Conservation (phyloP, 2,329 filamentous ascomycete genomes). For the Aspergillus sp. region DNA sequence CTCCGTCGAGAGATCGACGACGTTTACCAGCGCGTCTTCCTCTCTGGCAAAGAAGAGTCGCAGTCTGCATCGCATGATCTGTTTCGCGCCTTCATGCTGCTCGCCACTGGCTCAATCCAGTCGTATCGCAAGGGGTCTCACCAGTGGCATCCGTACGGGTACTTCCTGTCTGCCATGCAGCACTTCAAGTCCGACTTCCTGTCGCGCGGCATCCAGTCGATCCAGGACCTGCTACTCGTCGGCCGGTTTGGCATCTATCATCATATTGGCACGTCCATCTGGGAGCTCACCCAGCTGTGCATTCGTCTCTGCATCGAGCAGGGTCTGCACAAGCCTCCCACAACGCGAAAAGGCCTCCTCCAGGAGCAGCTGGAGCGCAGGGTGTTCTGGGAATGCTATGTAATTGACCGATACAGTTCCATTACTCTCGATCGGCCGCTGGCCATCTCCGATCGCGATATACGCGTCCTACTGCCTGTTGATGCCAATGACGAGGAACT, state of each 20-base stretch:
- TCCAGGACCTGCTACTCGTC: slow-evolving; percentile 44
- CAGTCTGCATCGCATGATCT: slow-evolving; percentile 27
- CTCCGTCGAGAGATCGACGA: slow-evolving; percentile 24
- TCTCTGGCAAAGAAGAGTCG: not conserved
- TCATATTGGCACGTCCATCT: slow-evolving; percentile 44
- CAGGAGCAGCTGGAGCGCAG: slow-evolving; percentile 40
- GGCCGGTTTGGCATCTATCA: slow-evolving; percentile 46
- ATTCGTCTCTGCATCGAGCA: slow-evolving; percentile 44
- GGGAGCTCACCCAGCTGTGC: slow-evolving; percentile 43
- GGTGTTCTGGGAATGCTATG: slow-evolving; percentile 49
- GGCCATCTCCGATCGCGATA: slow-evolving; percentile 43
- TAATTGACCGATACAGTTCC: slow-evolving; percentile 49
- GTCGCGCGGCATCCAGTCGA: slow-evolving; percentile 33
- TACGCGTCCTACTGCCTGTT: slow-evolving; percentile 38
- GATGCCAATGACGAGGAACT: slow-evolving; percentile 37
- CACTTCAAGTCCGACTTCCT: slow-evolving; percentile 32
- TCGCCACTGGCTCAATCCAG: slow-evolving; percentile 39
- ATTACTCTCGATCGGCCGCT: slow-evolving; percentile 44
- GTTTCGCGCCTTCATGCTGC: slow-evolving; percentile 40
- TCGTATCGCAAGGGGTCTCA: slow-evolving; percentile 32
- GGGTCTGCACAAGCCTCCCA: slow-evolving; percentile 30
- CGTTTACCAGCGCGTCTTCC: slow-evolving; percentile 22
- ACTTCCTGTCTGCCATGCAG: slow-evolving; percentile 40
- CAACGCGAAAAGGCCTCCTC: slow-evolving; percentile 17
- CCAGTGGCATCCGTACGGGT: slow-evolving; percentile 42